Percentiles rank a stretch among this genome's conserved stretches.
phyloP scores from a whole-genome alignment of 257 asterid genomes.

The Solanum virginianum region DNA sequence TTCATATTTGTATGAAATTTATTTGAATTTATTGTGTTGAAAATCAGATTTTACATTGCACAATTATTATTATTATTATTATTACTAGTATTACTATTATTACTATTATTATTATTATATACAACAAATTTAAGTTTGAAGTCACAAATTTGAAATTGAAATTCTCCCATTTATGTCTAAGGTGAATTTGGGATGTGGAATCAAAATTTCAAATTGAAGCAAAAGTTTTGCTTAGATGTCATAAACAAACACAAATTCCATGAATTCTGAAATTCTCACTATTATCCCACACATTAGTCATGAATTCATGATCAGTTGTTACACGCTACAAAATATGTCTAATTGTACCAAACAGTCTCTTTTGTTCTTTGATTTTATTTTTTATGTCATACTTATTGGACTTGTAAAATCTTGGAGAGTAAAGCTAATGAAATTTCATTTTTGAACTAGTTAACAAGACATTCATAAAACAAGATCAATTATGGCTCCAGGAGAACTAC shows the following conservation, averaged over 20 bases:
- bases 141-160: background rate
- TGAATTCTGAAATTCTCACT: background rate
- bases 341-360: background rate
- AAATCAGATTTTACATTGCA: no score
- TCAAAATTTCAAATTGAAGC: background rate
- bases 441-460: background rate
- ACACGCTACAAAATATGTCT: background rate
- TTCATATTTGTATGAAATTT: no score
- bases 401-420: background rate
- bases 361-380: background rate
- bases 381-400: background rate
- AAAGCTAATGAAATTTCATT: background rate
- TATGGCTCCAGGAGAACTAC: background rate
- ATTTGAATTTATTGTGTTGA: no score
- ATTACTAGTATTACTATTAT: no score
- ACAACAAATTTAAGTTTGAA: background rate
- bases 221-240: background rate
- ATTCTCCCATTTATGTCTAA: background rate
- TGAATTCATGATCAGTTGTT: background rate
- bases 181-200: background rate
- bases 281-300: background rate
- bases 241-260: background rate
- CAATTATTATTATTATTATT: no score
- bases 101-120: no score
- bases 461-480: background rate